phyloP scores from a whole-genome alignment of 164 flowering plant genomes.

The Akebia trifoliata region DNA sequence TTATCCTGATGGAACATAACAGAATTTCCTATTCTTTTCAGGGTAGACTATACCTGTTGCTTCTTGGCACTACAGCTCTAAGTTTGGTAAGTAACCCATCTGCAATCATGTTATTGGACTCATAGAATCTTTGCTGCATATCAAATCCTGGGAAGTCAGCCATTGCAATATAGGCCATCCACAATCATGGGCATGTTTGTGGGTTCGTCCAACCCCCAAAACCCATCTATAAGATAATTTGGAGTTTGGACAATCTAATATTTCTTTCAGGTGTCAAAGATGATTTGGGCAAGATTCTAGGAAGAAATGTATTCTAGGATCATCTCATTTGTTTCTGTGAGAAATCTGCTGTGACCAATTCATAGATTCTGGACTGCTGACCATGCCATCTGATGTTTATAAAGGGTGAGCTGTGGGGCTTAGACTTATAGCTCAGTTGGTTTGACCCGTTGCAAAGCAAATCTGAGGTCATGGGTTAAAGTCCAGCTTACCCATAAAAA shows the following conservation, averaged over 20 bases:
- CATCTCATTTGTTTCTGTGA: neutral
- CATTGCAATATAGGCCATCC: neutral
- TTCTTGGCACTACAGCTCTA: slow-evolving; percentile 94
- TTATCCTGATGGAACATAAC: neutral
- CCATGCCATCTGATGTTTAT: too few relatives aligned
- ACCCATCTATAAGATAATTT: neutral
- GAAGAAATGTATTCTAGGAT: neutral
- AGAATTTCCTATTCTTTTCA: slow-evolving; percentile 23
- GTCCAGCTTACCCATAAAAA: too few relatives aligned
- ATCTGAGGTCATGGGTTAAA: too few relatives aligned
- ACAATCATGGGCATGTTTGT: neutral
- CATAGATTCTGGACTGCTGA: too few relatives aligned
- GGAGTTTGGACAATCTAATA: too few relatives aligned
- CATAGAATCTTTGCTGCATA: neutral
- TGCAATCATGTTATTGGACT: slow-evolving; percentile 2
- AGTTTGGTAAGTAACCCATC: slow-evolving; percentile 58
- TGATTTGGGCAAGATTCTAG: too few relatives aligned
- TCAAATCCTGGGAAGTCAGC: neutral
- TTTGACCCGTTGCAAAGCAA: too few relatives aligned
- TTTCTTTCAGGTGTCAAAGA: too few relatives aligned
- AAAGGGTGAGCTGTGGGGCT: too few relatives aligned
- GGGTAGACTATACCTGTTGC: slow-evolving; percentile 84
- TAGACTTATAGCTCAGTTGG: too few relatives aligned
- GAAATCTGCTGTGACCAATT: neutral
- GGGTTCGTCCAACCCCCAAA: neutral